These are phyloP conservation scores for Neofusicoccum sp. DNA, from an alignment of 2,329 filamentous ascomycete species.

Conservation along the genomic window DNA sequence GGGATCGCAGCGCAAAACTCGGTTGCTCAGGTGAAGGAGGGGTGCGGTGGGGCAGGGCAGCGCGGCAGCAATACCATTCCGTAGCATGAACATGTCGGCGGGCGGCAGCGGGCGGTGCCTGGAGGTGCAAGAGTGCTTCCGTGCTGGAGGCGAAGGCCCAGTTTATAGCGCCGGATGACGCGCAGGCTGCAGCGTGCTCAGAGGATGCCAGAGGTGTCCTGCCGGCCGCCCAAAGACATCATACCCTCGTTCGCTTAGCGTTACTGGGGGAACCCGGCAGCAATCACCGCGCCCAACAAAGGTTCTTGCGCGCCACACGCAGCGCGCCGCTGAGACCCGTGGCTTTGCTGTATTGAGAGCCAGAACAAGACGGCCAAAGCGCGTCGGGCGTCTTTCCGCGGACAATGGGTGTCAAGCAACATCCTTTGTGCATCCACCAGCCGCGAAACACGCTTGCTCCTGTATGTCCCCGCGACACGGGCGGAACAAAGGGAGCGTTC, in stretches of 20 bases:
- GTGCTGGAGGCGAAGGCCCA: slow-evolving; percentile 3
- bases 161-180: slow-evolving; percentile 5
- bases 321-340: too few relatives aligned
- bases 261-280: slow-evolving; percentile 11
- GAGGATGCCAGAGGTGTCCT: background rate
- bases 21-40: slow-evolving; percentile 15
- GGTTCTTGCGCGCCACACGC: too few relatives aligned
- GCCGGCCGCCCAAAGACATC: slow-evolving; percentile 8
- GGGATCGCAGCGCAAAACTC: slow-evolving; percentile 10
- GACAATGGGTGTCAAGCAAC: too few relatives aligned
- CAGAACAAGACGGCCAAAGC: too few relatives aligned
- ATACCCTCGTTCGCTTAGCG: slow-evolving; percentile 16
- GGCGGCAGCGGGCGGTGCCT: background rate
- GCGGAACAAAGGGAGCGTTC: too few relatives aligned
- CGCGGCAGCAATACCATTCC: slow-evolving; percentile 38
- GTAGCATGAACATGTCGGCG: slow-evolving; percentile 40
- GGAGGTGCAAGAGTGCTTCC: slow-evolving; percentile 7
- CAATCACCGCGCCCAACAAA: background rate
- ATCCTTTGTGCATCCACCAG: too few relatives aligned
- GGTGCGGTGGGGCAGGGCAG: slow-evolving; percentile 16
- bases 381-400: too few relatives aligned
- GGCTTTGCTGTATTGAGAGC: too few relatives aligned
- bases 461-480: too few relatives aligned
- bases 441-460: too few relatives aligned
- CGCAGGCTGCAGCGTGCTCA: slow-evolving; percentile 12